These are phyloP conservation scores for Pinus tabuliformis DNA, from an alignment of 75 land plant species.

Conservation along the genomic window DNA sequence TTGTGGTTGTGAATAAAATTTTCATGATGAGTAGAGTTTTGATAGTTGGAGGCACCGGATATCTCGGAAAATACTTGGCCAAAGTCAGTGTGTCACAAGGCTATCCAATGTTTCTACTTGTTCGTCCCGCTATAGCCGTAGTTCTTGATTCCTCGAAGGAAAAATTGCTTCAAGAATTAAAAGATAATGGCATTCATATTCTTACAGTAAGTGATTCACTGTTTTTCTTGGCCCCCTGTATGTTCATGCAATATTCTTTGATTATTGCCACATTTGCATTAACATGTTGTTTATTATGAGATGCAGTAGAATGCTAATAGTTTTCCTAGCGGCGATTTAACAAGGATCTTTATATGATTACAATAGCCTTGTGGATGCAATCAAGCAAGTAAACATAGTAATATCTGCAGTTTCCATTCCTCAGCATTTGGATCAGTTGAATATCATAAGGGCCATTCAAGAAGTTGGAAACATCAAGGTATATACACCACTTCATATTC, in stretches of 20 bases:
- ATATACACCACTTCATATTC: no score
- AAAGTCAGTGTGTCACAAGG: slow-evolving; percentile 24
- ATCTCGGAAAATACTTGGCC: slow-evolving; percentile 22
- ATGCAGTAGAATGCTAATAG: background rate
- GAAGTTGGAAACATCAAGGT: no score
- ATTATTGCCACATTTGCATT: no score
- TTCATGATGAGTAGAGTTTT: slow-evolving; percentile 18
- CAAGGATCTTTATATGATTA: slow-evolving; percentile 49
- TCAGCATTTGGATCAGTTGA: no score
- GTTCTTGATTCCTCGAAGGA: slow-evolving; percentile 13
- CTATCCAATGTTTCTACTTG: slow-evolving; percentile 21
- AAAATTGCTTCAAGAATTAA: slow-evolving; percentile 10
- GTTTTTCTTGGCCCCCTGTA: no score
- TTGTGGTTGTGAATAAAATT: no score
- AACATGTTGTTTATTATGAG: background rate
- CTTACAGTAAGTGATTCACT: slow-evolving; percentile 8
- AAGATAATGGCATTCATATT: no score
- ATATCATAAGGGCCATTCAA: no score
- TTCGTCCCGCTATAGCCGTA: slow-evolving; percentile 15
- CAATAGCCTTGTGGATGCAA: slow-evolving; percentile 35
- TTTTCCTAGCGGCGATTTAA: background rate
- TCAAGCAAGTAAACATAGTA: no score
- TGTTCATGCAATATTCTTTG: no score
- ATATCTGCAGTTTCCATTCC: no score
- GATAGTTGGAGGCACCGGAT: slow-evolving; percentile 34